Evolutionary conservation across 257 asterid species (phyloP).

Genomic region (Echium plantagineum): DNA sequence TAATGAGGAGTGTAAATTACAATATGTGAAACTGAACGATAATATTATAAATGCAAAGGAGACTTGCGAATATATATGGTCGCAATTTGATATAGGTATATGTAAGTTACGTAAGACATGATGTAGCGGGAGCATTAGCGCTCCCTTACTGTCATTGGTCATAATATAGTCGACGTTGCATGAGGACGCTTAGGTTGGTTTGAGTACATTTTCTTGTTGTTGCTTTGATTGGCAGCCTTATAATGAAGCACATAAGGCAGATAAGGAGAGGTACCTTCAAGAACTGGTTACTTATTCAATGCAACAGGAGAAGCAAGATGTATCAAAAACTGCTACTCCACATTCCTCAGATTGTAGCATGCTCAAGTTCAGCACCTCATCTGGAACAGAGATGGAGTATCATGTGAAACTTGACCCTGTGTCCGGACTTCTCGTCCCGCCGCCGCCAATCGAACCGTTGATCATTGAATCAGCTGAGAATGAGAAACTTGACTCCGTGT

Average conservation of each 20-base stretch:
- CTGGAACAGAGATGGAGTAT: conserved; percentile 27
- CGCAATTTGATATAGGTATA: too few species aligned
- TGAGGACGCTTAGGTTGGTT: background rate
- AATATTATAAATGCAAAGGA: too few species aligned
- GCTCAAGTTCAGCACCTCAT: conserved; percentile 25
- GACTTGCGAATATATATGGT: too few species aligned
- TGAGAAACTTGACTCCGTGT: conserved; percentile 23
- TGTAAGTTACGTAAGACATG: too few species aligned
- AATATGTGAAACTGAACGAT: too few species aligned
- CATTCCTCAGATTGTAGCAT: conserved; percentile 10
- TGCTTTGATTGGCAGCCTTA: conserved; percentile 37
- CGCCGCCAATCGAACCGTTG: conserved; percentile 19
- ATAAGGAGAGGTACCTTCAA: conserved; percentile 44
- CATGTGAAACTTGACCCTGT: conserved; percentile 25
- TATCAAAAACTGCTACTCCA: conserved; percentile 3
- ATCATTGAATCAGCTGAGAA: conserved; percentile 19
- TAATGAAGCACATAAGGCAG: conserved; percentile 46
- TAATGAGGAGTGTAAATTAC: too few species aligned
- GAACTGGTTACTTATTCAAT: conserved; percentile 34
- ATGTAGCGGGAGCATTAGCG: background rate
- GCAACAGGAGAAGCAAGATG: conserved; percentile 9
- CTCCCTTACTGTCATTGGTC: too few species aligned
- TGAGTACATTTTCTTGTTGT: background rate
- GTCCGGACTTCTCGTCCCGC: conserved; percentile 12
- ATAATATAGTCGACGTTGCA: background rate